Base-by-base conservation (phyloP, 1,284 basidiomycete species). In the Cryptococcus sp. region DNA sequence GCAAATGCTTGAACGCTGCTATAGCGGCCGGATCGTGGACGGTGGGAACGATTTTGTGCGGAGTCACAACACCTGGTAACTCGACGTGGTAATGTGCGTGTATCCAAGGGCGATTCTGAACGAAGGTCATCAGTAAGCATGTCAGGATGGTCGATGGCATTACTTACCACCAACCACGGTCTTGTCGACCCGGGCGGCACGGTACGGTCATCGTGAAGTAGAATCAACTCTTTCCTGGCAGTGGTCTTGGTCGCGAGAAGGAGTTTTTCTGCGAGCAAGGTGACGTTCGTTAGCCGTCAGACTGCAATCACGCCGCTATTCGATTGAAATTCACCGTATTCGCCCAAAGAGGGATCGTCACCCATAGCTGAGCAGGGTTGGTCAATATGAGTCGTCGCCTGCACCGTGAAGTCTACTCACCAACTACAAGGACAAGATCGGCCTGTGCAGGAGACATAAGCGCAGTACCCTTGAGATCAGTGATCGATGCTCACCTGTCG, bases 361-460 rank as follows among this genome's bases (percentile, higher is more conserved):
- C 91, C 93, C 84, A 95, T 91, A 13, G 79, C 81, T 53, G 47
- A 40, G 42, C 22, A 2, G 17, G 23, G 19, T 48, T 11, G 23
- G 19, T 48, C 17, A 44, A 22, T 25, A 45, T 56, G 45, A 20
- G 53, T 23, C 4, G 7, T 19, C 4, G 7, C 3, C 41, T 5
- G 3, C 39, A n/a, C n/a, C 23, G 25, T 19, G 23, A 6, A 6
- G 16, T 13, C 11, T n/a, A 31, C 63, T 77, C 73, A n/a, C 93
- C 93, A 39, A 99, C 89, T 20, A 99, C 86, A 83, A 99, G 88
- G 19, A 99, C 89, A 72, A 89, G 93, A 80, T 99, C 95, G 15
- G 96, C 96, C 86, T 93, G 74, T 8, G 15, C 25, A 46, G 15
- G 45, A 35, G 13, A 35, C 31, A 35, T 35, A 4, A 35, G 31